phyloP scores from a whole-genome alignment of 169 alveolate genomes.

The Plasmodium gonderi region DNA sequence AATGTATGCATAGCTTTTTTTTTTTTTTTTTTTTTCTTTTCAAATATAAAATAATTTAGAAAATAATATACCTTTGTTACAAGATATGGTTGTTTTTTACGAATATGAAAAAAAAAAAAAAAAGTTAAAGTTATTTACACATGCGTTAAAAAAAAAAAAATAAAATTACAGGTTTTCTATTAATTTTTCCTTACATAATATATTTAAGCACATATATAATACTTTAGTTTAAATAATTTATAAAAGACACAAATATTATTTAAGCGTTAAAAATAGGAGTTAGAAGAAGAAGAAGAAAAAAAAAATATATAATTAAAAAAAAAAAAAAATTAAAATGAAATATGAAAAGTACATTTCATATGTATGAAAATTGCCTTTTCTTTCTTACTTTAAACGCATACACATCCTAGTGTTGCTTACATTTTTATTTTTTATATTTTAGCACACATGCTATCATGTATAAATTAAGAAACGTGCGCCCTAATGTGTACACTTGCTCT shows the following conservation, averaged over 20 bases:
- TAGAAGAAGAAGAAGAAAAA: not conserved
- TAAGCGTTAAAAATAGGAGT: too few species aligned
- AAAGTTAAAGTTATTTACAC: not conserved
- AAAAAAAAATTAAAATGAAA: not conserved
- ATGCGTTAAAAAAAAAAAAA: not conserved
- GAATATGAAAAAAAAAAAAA: too few species aligned
- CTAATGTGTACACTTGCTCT: not conserved
- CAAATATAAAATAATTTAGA: too few species aligned
- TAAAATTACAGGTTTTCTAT: not conserved
- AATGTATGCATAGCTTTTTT: too few species aligned
- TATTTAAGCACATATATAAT: not conserved
- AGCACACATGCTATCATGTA: not conserved
- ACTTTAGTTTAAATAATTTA: not conserved
- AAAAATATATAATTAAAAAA: not conserved
- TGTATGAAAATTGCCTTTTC: conserved; percentile 38
- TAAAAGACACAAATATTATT: conserved; percentile 19
- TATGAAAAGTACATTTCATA: conserved; percentile 10
- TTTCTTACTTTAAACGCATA: not conserved
- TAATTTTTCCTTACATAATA: not conserved
- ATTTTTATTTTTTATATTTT: not conserved
- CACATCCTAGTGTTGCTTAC: not conserved
- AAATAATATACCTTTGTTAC: too few species aligned
- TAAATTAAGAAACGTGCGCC: not conserved
- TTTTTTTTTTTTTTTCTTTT: too few species aligned
- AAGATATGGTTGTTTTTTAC: too few species aligned